phyloP scores from a whole-genome alignment of 768 basidiomycete species.

The Termitomyces sp. region DNA sequence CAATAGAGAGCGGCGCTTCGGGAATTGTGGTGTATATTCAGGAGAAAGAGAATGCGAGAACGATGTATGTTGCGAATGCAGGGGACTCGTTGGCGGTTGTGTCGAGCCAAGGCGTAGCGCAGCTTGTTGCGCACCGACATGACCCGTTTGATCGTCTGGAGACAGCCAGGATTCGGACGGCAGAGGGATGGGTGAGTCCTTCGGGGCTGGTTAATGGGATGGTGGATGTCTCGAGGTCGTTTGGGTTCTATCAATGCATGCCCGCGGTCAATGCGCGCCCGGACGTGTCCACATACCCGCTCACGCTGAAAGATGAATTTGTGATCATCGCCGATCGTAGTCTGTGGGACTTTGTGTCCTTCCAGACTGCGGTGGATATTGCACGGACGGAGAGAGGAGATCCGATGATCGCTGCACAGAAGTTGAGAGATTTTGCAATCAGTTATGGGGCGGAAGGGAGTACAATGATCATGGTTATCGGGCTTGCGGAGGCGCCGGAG shows the following conservation, averaged over 20 bases:
- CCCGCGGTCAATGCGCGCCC: slow-evolving; percentile 91
- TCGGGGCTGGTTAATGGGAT: slow-evolving; percentile 90
- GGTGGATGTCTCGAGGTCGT: slow-evolving; percentile 85
- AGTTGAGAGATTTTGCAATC: slow-evolving; percentile 93
- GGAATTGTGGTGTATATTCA: slow-evolving; percentile 84
- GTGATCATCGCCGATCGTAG: slow-evolving; percentile 92
- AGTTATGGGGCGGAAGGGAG: slow-evolving; percentile 92
- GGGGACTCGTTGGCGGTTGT: slow-evolving; percentile 88
- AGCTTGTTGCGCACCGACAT: slow-evolving; percentile 73
- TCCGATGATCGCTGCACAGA: slow-evolving; percentile 86
- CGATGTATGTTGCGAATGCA: slow-evolving; percentile 84
- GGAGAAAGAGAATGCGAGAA: slow-evolving; percentile 47
- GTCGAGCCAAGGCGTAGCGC: slow-evolving; percentile 68
- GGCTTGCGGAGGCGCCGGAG: slow-evolving; percentile 71
- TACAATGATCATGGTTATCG: slow-evolving; percentile 98
- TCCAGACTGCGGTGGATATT: slow-evolving; percentile 95
- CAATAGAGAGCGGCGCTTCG: slow-evolving; percentile 68
- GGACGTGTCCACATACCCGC: slow-evolving; percentile 59
- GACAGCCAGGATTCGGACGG: slow-evolving; percentile 79
- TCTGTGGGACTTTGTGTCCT: slow-evolving; percentile 90
- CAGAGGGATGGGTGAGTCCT: slow-evolving; percentile 94
- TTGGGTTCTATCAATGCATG: slow-evolving; percentile 87
- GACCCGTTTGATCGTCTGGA: slow-evolving; percentile 87
- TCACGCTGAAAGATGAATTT: slow-evolving; percentile 89
- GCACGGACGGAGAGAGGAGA: slow-evolving; percentile 64